A percentile compares a stretch with the other conserved stretches of the same genome.
Conservation (phyloP, 768 basidiomycete genomes). For the Agaricus sinodeliciosus region DNA sequence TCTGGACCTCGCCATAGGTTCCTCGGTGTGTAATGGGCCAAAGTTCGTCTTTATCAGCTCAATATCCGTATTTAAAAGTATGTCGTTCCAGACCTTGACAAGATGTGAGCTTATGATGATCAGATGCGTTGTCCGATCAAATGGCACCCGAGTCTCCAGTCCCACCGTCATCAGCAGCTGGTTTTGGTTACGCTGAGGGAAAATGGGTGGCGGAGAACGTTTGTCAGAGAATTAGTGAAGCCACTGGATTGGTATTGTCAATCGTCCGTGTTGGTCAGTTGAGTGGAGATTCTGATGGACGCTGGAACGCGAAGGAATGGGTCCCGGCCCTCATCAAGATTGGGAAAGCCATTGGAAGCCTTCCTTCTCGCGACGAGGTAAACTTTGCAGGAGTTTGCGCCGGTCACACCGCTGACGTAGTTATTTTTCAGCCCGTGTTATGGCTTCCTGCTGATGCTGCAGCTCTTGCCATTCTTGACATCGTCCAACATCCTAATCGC, state of each 20-base stretch:
- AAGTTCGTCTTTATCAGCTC: conserved; percentile 1
- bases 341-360: background rate
- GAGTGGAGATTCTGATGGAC: conserved; percentile 32
- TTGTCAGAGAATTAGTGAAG: background rate
- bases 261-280: conserved; percentile 40
- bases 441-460: background rate
- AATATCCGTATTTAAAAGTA: background rate
- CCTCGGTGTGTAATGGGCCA: background rate
- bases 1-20: background rate
- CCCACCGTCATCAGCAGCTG: background rate
- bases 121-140: background rate
- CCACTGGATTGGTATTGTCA: background rate
- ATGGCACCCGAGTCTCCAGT: background rate
- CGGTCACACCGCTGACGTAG: background rate
- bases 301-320: conserved; percentile 40
- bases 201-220: conserved; percentile 7
- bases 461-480: background rate
- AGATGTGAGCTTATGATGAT: background rate
- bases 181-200: conserved; percentile 4
- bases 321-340: conserved; percentile 20
- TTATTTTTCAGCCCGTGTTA: background rate
- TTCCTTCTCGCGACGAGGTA: background rate
- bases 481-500: background rate
- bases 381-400: background rate
- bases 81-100: background rate